Conservation (phyloP, 768 basidiomycete genomes). For the Leccinellum rugosiceps region DNA sequence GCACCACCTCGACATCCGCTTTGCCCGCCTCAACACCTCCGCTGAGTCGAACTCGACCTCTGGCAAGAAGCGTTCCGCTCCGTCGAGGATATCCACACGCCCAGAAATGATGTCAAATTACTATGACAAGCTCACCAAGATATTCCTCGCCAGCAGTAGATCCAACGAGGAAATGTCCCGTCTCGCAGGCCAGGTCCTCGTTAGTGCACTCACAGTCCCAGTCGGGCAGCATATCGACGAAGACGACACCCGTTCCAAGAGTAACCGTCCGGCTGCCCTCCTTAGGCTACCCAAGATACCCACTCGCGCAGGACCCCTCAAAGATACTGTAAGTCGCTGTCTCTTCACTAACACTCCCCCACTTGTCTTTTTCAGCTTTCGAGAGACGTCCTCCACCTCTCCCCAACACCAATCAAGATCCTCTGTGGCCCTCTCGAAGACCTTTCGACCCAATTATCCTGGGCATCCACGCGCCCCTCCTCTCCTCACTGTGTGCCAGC, state of each 20-base stretch:
- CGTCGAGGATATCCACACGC: slow-evolving; percentile 96
- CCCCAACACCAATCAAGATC: slow-evolving; percentile 66
- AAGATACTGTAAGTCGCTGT: slow-evolving; percentile 62
- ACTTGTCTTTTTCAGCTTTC: slow-evolving; percentile 53
- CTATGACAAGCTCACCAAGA: slow-evolving; percentile 1
- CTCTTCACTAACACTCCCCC: not conserved
- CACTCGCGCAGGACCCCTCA: slow-evolving; percentile 66
- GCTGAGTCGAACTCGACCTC: slow-evolving; percentile 96
- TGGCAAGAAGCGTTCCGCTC: slow-evolving; percentile 99
- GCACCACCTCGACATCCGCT: slow-evolving; percentile 26
- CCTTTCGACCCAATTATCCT: slow-evolving; percentile 87
- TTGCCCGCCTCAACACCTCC: slow-evolving; percentile 93
- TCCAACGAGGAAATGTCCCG: no score
- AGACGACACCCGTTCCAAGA: no score
- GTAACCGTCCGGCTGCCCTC: slow-evolving; percentile 76
- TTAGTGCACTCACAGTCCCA: slow-evolving; percentile 92
- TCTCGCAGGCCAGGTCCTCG: no score
- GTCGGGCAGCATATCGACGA: slow-evolving; percentile 59
- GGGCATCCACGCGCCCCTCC: slow-evolving; percentile 74
- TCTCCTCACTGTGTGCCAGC: slow-evolving; percentile 44
- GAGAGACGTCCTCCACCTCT: slow-evolving; percentile 78
- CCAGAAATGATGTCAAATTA: slow-evolving; percentile 98
- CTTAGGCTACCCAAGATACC: slow-evolving; percentile 83
- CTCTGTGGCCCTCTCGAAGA: slow-evolving; percentile 90
- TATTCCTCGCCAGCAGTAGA: no score